Evolutionary conservation across 106 monocot species (phyloP).

Genomic region (Dioscorea alata): DNA sequence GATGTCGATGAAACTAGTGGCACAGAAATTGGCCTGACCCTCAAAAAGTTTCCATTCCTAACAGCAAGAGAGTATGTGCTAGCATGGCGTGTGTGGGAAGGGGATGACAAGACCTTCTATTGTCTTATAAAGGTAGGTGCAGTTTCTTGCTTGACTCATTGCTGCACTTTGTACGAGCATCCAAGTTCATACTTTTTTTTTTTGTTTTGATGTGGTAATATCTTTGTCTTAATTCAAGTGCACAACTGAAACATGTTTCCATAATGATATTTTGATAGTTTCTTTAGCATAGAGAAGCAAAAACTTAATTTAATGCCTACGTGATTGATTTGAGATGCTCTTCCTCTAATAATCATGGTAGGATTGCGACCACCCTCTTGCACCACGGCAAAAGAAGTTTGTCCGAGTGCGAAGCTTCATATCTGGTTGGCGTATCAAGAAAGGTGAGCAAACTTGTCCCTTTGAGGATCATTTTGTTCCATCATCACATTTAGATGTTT

Average conservation of each 20-base stretch:
- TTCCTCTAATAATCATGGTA: constrained; percentile 16
- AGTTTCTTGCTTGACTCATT: background rate
- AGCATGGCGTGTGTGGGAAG: constrained; percentile 92
- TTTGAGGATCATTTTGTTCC: too few relatives aligned
- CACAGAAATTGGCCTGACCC: constrained; percentile 59
- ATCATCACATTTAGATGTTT: too few relatives aligned
- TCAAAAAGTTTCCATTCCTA: constrained; percentile 84
- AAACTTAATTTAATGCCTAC: too few relatives aligned
- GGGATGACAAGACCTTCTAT: constrained; percentile 65
- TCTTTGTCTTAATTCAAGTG: too few relatives aligned
- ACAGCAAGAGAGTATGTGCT: constrained; percentile 83
- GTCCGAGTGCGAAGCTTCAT: constrained; percentile 67
- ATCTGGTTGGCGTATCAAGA: constrained; percentile 88
- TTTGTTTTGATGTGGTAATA: too few relatives aligned
- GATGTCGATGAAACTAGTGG: constrained; percentile 53
- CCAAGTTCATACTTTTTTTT: too few relatives aligned
- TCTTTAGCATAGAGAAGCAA: too few relatives aligned
- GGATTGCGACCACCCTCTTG: constrained; percentile 73
- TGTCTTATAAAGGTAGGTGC: constrained; percentile 71
- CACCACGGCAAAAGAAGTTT: constrained; percentile 52
- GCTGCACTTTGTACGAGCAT: too few relatives aligned
- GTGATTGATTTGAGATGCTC: background rate
- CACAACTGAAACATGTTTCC: too few relatives aligned
- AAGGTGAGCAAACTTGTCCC: constrained; percentile 36
- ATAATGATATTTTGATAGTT: too few relatives aligned